phyloP scores from a whole-genome alignment of 1,139 yeast genomes.

The Taphrina pruni region DNA sequence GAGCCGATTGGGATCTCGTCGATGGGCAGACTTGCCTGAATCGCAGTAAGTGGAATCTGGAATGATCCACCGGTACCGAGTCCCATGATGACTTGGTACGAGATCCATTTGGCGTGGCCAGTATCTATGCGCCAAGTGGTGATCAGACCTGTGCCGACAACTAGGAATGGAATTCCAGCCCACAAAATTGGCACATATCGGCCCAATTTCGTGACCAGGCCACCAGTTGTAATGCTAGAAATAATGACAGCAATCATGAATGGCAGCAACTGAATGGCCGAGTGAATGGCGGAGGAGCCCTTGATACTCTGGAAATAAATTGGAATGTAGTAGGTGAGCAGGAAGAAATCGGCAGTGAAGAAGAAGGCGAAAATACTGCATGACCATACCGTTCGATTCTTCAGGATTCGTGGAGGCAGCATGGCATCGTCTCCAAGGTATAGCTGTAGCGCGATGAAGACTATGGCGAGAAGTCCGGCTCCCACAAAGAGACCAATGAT shows the following conservation, averaged over 20 bases:
- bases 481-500: conserved; percentile 62
- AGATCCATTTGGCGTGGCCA: conserved; percentile 56
- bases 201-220: conserved; percentile 58
- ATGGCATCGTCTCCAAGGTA: conserved; percentile 57
- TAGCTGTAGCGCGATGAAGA: conserved; percentile 61
- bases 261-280: conserved; percentile 66
- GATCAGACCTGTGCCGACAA: conserved; percentile 63
- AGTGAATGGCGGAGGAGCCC: conserved; percentile 59
- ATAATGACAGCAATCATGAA: conserved; percentile 61
- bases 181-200: conserved; percentile 59
- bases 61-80: conserved; percentile 61
- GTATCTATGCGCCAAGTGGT: conserved; percentile 56
- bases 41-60: conserved; percentile 56
- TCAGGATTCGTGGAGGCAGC: conserved; percentile 57
- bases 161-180: conserved; percentile 56
- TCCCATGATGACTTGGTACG: conserved; percentile 62
- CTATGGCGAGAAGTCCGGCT: conserved; percentile 58
- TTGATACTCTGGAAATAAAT: conserved; percentile 64
- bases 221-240: conserved; percentile 58
- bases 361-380: conserved; percentile 55
- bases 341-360: conserved; percentile 58
- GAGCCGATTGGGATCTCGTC: conserved; percentile 42
- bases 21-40: conserved; percentile 37
- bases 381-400: conserved; percentile 53
- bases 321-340: conserved; percentile 58